Evolutionary conservation across 2,329 filamentous ascomycete species (phyloP).

Genomic region (Periglandula ipomoeae): DNA sequence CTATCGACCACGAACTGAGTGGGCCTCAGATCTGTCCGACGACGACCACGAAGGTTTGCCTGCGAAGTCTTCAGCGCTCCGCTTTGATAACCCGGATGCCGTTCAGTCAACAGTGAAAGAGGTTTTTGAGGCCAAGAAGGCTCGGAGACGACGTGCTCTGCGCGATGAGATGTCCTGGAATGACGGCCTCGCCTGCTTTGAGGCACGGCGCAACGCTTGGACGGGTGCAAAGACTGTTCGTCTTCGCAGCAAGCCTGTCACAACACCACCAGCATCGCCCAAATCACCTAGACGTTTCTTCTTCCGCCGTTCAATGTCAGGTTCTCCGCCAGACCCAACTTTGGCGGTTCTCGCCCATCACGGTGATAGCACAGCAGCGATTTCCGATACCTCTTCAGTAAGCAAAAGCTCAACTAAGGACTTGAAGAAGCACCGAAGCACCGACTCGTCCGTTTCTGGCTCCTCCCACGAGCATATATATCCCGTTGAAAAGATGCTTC

Average conservation of each 20-base stretch:
- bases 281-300: constrained; percentile 41
- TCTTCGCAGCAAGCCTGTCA: constrained; percentile 36
- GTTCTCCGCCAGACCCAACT: constrained; percentile 25
- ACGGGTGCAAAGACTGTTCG: constrained; percentile 61
- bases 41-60: constrained; percentile 35
- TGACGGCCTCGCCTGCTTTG: constrained; percentile 70
- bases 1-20: constrained; percentile 43
- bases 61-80: constrained; percentile 37
- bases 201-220: constrained; percentile 72
- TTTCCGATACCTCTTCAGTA: constrained; percentile 34
- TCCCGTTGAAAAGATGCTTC: constrained; percentile 56
- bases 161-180: constrained; percentile 69
- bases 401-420: constrained; percentile 27
- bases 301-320: constrained; percentile 36
- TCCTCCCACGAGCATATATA: constrained; percentile 20
- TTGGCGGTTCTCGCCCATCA: constrained; percentile 15
- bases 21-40: constrained; percentile 49
- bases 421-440: constrained; percentile 22
- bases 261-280: constrained; percentile 33
- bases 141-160: constrained; percentile 46
- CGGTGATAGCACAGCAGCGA: constrained; percentile 25
- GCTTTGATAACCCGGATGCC: constrained; percentile 40
- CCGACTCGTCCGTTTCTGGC: constrained; percentile 23
- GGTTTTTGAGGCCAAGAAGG: constrained; percentile 38
- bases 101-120: constrained; percentile 33